These are phyloP conservation scores for Fusarium dimerum DNA, from an alignment of 2,329 filamentous ascomycete genomes.

Conservation along the genomic window DNA sequence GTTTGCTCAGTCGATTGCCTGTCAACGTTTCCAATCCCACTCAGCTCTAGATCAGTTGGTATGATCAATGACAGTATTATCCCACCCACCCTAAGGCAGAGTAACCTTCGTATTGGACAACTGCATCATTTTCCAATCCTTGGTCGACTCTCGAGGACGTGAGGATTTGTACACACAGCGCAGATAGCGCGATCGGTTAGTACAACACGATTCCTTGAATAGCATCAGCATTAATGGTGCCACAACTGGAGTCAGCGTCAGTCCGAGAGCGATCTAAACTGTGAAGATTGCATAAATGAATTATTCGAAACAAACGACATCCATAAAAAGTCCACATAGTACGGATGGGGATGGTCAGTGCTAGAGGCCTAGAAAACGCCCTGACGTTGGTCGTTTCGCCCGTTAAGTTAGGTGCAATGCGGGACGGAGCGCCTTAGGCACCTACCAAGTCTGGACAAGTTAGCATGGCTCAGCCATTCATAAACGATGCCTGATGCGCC, in stretches of 20 bases:
- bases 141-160: background rate
- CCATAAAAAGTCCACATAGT: constrained; percentile 9
- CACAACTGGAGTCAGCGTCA: background rate
- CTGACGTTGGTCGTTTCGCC: constrained; percentile 14
- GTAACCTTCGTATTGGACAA: background rate
- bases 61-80: too few species aligned
- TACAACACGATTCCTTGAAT: background rate
- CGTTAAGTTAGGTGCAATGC: constrained; percentile 15
- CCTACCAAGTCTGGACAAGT: constrained; percentile 24
- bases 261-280: background rate
- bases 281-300: constrained; percentile 1
- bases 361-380: constrained; percentile 26
- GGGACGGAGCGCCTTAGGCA: constrained; percentile 23
- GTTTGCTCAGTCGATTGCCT: constrained; percentile 5
- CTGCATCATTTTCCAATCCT: background rate
- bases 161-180: background rate
- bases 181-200: background rate
- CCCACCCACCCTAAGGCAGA: background rate
- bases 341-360: constrained; percentile 29
- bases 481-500: constrained; percentile 4
- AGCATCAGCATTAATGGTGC: background rate
- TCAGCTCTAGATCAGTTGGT: too few species aligned
- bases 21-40: too few species aligned
- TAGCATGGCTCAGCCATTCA: constrained; percentile 11
- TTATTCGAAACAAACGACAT: constrained; percentile 2